phyloP scores from a whole-genome alignment of 495 filamentous ascomycete species.

The Aspergillus leporis region DNA sequence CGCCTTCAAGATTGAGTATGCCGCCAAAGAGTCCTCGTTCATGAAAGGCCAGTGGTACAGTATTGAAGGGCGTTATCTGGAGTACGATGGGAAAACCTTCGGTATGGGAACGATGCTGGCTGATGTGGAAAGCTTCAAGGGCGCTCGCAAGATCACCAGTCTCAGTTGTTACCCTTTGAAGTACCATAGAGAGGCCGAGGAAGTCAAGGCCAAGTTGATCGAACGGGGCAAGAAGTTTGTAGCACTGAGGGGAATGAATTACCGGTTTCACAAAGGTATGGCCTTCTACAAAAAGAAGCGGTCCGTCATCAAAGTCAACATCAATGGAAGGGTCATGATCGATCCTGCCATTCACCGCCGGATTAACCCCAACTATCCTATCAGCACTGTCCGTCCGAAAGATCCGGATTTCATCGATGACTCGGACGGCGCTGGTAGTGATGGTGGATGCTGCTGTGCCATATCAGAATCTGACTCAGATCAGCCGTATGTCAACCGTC shows the following conservation, averaged over 20 bases:
- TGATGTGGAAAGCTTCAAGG: constrained; percentile 78
- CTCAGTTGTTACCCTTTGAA: constrained; percentile 77
- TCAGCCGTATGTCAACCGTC: constrained; percentile 31
- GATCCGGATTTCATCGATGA: constrained; percentile 67
- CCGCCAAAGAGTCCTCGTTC: constrained; percentile 68
- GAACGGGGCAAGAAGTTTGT: constrained; percentile 89
- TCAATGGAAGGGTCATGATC: constrained; percentile 90
- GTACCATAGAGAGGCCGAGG: constrained; percentile 75
- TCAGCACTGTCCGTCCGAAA: constrained; percentile 75
- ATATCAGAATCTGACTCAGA: constrained; percentile 54
- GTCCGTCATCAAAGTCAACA: constrained; percentile 77
- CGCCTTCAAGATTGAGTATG: constrained; percentile 86
- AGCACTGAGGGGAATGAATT: constrained; percentile 76
- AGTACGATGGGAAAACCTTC: constrained; percentile 79
- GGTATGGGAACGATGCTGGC: constrained; percentile 69
- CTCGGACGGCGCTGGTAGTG: constrained; percentile 47
- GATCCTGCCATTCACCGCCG: constrained; percentile 84
- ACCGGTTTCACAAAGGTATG: constrained; percentile 77
- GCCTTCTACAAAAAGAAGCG: constrained; percentile 85
- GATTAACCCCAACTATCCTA: constrained; percentile 85
- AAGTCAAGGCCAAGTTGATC: constrained; percentile 65
- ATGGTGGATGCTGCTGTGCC: constrained; percentile 40
- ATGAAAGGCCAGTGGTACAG: constrained; percentile 79
- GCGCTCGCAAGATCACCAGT: constrained; percentile 78
- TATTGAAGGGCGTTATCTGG: constrained; percentile 81